Percentiles rank a stretch among this genome's conserved stretches.
These are phyloP conservation scores for Solanum etuberosum DNA, from an alignment of 257 asterid species.

Conservation along the genomic window DNA sequence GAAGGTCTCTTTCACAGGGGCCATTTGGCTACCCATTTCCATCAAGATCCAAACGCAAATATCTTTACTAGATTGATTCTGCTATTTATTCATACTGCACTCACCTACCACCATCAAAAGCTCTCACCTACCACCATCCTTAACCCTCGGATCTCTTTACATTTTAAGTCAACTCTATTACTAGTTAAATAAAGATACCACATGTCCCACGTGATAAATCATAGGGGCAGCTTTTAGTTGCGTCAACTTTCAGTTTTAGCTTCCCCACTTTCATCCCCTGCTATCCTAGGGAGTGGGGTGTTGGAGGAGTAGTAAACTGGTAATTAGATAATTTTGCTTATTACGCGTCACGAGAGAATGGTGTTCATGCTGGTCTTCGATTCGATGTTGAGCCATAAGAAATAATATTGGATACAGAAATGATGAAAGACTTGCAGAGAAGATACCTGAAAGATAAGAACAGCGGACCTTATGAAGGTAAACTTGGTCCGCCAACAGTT, in stretches of 20 bases:
- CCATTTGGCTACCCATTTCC: background rate
- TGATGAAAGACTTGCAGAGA: too few relatives aligned
- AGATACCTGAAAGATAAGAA: background rate
- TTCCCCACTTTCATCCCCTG: background rate
- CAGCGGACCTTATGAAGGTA: background rate
- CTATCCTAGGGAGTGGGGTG: background rate
- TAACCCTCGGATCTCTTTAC: background rate
- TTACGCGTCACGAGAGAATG: background rate
- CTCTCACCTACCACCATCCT: background rate
- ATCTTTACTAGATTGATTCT: background rate
- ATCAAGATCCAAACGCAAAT: background rate
- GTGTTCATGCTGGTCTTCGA: background rate
- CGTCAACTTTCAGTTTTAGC: background rate
- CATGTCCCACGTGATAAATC: background rate
- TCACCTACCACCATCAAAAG: background rate
- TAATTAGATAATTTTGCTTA: background rate
- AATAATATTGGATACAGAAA: background rate
- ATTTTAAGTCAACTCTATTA: background rate
- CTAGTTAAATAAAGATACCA: background rate
- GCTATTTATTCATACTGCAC: background rate
- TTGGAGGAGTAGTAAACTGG: background rate
- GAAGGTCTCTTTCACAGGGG: constrained; percentile 34
- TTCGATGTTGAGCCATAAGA: background rate
- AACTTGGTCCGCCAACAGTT: background rate
- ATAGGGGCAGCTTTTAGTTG: background rate